A percentile compares a stretch with the other conserved stretches of the same genome.
Conservation (phyloP, 1,284 basidiomycete species). For the Apiotrichum montevideense region DNA sequence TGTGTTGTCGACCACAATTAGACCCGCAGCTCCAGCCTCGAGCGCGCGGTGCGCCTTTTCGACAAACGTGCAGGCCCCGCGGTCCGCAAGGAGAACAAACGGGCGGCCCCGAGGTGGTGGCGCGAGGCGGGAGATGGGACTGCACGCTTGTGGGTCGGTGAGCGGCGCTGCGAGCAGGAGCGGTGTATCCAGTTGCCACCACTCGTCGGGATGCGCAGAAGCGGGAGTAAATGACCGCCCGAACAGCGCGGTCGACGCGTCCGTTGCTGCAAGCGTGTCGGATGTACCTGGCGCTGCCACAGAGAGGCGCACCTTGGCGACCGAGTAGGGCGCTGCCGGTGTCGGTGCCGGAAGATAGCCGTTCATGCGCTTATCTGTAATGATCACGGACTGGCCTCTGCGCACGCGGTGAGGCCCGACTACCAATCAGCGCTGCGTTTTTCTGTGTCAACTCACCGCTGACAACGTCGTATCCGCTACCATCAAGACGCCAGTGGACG, state of each 20-base stretch:
- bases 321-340: slow-evolving; percentile 13
- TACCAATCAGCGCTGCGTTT: slow-evolving; percentile 31
- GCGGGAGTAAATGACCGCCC: slow-evolving; percentile 1
- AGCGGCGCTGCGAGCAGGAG: slow-evolving; percentile 4
- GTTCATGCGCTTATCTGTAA: slow-evolving; percentile 57
- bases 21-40: slow-evolving; percentile 61
- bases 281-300: background rate
- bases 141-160: background rate
- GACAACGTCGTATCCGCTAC: slow-evolving; percentile 76
- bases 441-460: slow-evolving; percentile 56
- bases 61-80: slow-evolving; percentile 75
- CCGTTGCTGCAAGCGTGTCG: slow-evolving; percentile 29
- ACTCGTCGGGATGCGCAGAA: background rate
- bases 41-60: slow-evolving; percentile 66
- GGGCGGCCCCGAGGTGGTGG: background rate
- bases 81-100: slow-evolving; percentile 29
- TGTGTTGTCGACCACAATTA: slow-evolving; percentile 58
- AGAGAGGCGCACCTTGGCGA: slow-evolving; percentile 18
- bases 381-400: slow-evolving; percentile 69
- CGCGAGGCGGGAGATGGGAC: slow-evolving; percentile 2
- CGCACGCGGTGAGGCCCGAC: slow-evolving; percentile 76
- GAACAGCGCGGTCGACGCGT: slow-evolving; percentile 9
- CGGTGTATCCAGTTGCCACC: slow-evolving; percentile 1
- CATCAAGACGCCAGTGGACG: slow-evolving; percentile 70
- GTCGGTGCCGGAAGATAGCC: slow-evolving; percentile 51